Percentiles rank a stretch among this genome's conserved stretches.
phyloP scores from a whole-genome alignment of 2,329 filamentous ascomycete genomes.

The Penicillium concentricum region DNA sequence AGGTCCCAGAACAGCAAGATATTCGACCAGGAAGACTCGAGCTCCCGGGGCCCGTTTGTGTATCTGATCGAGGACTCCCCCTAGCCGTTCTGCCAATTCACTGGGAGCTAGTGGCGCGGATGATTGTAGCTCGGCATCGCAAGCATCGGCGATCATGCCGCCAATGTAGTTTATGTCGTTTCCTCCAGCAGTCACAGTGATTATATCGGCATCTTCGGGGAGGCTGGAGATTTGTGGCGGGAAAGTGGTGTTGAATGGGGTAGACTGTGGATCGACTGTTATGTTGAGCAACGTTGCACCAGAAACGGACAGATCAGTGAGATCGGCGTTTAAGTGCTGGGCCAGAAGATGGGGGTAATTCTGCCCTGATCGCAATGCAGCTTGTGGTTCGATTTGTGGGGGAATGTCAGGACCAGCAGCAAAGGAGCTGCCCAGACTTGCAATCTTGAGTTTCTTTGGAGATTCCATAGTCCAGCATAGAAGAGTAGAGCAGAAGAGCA shows the following conservation, averaged over 20 bases:
- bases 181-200: slow-evolving; percentile 17
- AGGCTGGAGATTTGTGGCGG: slow-evolving; percentile 12
- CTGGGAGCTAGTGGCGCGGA: background rate
- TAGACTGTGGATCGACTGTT: slow-evolving; percentile 9
- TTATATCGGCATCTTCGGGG: slow-evolving; percentile 13
- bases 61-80: slow-evolving; percentile 10
- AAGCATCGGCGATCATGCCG: slow-evolving; percentile 13
- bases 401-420: slow-evolving; percentile 17
- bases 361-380: slow-evolving; percentile 15
- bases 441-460: slow-evolving; percentile 9
- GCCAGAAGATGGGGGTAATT: slow-evolving; percentile 18
- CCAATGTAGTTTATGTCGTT: slow-evolving; percentile 20
- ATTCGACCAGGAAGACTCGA: slow-evolving; percentile 16
- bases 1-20: slow-evolving; percentile 16
- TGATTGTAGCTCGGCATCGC: background rate
- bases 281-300: slow-evolving; percentile 19
- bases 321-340: slow-evolving; percentile 10
- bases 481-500: background rate
- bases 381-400: slow-evolving; percentile 12
- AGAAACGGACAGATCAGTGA: slow-evolving; percentile 15
- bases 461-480: background rate
- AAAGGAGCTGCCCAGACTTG: slow-evolving; percentile 18
- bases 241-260: slow-evolving; percentile 2
- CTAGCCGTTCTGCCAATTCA: slow-evolving; percentile 8
- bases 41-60: slow-evolving; percentile 12